Evolutionary conservation across 2,329 filamentous ascomycete genomes (phyloP).

Genomic region (Clonostachys rhizophaga): DNA sequence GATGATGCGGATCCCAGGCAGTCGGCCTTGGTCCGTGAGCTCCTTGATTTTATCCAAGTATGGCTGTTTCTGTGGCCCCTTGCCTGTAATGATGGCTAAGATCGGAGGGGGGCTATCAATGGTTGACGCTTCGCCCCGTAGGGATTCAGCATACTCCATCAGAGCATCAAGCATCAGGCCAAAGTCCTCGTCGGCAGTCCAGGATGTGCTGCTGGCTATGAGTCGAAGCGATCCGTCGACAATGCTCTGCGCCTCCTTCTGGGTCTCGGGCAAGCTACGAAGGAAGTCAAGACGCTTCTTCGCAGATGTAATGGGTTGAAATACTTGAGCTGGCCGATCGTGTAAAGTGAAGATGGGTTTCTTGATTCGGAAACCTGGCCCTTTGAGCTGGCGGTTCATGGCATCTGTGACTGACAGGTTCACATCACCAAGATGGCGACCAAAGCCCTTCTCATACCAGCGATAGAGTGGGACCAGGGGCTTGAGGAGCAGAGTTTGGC

Average conservation of each 20-base stretch:
- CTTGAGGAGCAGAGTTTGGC: constrained; percentile 55
- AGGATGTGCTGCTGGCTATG: constrained; percentile 90
- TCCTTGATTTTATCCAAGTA: constrained; percentile 65
- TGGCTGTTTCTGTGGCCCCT: constrained; percentile 75
- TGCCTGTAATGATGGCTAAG: constrained; percentile 91
- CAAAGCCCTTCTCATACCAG: constrained; percentile 71
- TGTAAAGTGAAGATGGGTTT: constrained; percentile 70
- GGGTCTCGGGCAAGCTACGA: constrained; percentile 58
- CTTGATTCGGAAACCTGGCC: constrained; percentile 58
- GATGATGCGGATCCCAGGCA: constrained; percentile 66
- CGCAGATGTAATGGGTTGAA: constrained; percentile 59
- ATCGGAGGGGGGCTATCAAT: constrained; percentile 51
- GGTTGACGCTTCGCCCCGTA: constrained; percentile 30
- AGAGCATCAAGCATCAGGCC: constrained; percentile 80
- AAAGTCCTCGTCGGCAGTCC: constrained; percentile 97
- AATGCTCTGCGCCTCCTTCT: constrained; percentile 53
- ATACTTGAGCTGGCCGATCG: constrained; percentile 80
- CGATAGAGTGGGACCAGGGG: constrained; percentile 74
- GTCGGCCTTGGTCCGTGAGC: constrained; percentile 55
- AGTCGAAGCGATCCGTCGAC: constrained; percentile 57
- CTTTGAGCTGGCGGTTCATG: constrained; percentile 70
- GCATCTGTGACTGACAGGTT: constrained; percentile 88
- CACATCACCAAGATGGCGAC: constrained; percentile 59
- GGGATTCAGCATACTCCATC: constrained; percentile 59
- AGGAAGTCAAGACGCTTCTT: constrained; percentile 56